Percentiles rank a stretch among this genome's conserved stretches.
Conservation (phyloP, 345 rosid genomes). For the Diplotaxis tenuifolia region DNA sequence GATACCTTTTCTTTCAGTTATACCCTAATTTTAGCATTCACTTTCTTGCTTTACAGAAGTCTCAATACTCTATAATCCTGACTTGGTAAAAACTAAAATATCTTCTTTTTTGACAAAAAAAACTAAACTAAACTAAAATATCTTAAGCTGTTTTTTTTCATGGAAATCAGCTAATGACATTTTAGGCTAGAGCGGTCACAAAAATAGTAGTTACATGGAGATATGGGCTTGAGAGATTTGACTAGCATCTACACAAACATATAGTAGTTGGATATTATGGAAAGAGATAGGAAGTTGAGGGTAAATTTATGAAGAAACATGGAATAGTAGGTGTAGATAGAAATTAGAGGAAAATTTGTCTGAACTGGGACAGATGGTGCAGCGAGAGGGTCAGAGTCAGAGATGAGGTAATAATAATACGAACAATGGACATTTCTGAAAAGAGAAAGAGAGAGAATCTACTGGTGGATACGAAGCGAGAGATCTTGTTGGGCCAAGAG, state of each 20-base stretch:
- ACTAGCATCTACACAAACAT: slow-evolving; percentile 2
- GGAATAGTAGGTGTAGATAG: not conserved
- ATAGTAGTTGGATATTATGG: not conserved
- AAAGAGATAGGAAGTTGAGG: not conserved
- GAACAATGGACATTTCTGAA: slow-evolving; percentile 25
- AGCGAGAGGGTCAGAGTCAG: slow-evolving; percentile 37
- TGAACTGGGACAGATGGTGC: slow-evolving; percentile 33
- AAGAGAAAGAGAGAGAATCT: slow-evolving; percentile 16
- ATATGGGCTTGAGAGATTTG: not conserved
- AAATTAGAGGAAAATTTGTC: slow-evolving; percentile 7
- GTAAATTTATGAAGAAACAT: not conserved
- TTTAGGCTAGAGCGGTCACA: not conserved
- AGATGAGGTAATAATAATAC: slow-evolving; percentile 29
- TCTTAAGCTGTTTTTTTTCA: not conserved
- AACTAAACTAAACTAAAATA: too few species aligned
- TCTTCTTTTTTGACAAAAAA: not conserved
- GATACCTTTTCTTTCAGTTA: slow-evolving; percentile 21
- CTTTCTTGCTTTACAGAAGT: not conserved
- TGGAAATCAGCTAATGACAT: not conserved
- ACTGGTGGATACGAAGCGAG: slow-evolving; percentile 23
- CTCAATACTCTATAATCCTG: not conserved
- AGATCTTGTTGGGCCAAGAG: slow-evolving; percentile 33
- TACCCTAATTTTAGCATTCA: slow-evolving; percentile 3
- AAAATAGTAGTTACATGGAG: slow-evolving; percentile 1
- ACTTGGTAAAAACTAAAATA: slow-evolving; percentile 17